phyloP scores from a whole-genome alignment of 2,329 filamentous ascomycete genomes.

The Neophaeococcomyces aloes region DNA sequence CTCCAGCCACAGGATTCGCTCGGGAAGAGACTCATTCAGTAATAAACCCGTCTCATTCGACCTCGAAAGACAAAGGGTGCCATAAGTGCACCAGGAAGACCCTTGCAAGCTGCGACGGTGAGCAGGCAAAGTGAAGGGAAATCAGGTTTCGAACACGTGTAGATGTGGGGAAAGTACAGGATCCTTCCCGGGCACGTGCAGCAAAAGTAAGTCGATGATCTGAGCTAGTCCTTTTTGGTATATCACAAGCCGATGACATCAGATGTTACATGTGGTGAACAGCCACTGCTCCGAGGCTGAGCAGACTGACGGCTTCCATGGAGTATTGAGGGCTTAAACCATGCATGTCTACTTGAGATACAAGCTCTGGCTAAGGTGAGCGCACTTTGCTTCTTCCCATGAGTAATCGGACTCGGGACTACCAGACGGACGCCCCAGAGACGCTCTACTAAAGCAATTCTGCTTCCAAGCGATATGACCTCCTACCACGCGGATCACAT shows the following conservation, averaged over 20 bases:
- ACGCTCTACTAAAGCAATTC: conserved; percentile 3
- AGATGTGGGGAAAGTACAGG: no score
- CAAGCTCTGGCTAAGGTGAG: not conserved
- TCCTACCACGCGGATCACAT: conserved; percentile 1
- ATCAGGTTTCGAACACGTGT: not conserved
- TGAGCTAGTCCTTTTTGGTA: not conserved
- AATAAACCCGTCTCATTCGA: not conserved
- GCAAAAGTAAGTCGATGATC: not conserved
- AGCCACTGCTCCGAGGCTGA: no score
- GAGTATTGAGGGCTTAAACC: no score
- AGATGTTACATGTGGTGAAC: no score
- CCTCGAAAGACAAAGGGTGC: not conserved
- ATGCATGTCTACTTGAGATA: not conserved
- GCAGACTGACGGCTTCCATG: no score
- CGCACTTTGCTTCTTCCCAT: not conserved
- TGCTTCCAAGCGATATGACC: conserved; percentile 6
- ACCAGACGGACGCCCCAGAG: conserved; percentile 1
- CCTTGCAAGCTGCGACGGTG: not conserved
- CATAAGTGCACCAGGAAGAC: not conserved
- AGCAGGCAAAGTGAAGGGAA: not conserved
- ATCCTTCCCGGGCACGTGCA: not conserved
- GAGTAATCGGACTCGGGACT: not conserved
- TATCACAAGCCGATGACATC: not conserved
- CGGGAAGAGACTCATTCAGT: not conserved
- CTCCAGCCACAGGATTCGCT: conserved; percentile 2